Conservation (phyloP, 305 asterid species). For the Solanum hybrid region DNA sequence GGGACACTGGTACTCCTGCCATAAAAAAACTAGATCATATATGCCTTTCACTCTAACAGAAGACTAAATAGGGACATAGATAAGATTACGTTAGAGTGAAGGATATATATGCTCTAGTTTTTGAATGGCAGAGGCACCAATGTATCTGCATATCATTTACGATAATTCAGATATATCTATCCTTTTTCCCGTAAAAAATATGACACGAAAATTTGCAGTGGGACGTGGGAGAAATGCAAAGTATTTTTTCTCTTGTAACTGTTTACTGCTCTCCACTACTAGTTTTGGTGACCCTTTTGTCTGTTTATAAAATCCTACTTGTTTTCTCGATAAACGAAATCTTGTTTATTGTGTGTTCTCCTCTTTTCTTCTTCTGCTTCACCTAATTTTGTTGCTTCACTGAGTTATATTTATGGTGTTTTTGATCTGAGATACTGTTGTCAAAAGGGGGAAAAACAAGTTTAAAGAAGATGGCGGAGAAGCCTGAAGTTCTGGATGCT, state of each 20-base stretch:
- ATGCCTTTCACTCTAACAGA: too few species aligned
- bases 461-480: constrained; percentile 47
- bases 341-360: not conserved
- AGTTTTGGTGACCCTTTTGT: not conserved
- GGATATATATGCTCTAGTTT: too few species aligned
- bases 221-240: not conserved
- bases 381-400: not conserved
- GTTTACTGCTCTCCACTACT: not conserved
- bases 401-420: not conserved
- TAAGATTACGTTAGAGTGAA: too few species aligned
- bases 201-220: not conserved
- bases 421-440: constrained; percentile 17
- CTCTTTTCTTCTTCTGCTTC: not conserved
- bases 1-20: too few species aligned
- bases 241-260: not conserved
- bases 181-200: not conserved
- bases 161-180: too few species aligned
- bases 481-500: constrained; percentile 94
- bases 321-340: not conserved
- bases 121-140: fast-evolving
- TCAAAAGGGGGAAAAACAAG: constrained; percentile 1
- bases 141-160: too few species aligned
- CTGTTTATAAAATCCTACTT: not conserved
- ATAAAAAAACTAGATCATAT: too few species aligned
- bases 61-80: too few species aligned